Evolutionary conservation across 371 early-diverging fungal genomes (phyloP), one percentile per base, ranked within the genome.

Genomic region (Dichotomocladium elegans): DNA sequence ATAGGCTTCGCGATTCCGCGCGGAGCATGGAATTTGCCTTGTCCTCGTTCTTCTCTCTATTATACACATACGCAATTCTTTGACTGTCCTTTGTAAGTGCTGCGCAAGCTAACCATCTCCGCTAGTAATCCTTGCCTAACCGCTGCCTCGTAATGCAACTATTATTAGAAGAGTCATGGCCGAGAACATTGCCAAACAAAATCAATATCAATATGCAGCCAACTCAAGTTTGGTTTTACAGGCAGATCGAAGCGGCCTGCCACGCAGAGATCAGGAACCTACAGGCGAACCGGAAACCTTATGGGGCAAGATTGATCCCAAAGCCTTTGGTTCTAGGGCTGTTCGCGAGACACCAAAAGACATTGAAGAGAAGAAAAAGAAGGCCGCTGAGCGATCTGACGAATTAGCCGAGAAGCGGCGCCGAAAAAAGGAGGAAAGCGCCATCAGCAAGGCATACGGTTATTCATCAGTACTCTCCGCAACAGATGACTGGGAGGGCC

Each of bases 241-340:
- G 44, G 88, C 92, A 17, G 92, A 94, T 66, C 82, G 98, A 24
- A 82, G 91, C 47, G 80, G 79, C 10, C 70, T 88, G 31, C 86
- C 92, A 27, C 88, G 94, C 24, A 81, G 96, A 47, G 92, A 90
- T 77, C 81, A 93, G 53, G 97, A 97, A 63, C 95, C 96, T 21
- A 89, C 92, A 21, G 97, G 96, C n/a, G 97, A 97, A 60, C 89
- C 94, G 25, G 97, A 94, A 64, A 80, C 95, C 3, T 75, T 98
- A 27, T 86, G 80, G 75, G 97, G 96, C 26, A 80, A 84, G 37
- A 87, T 97, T 15, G 82, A 92, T 66, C 81, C 86, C 8, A 88
- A 86, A 61, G 83, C 86, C 27, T 92, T 98, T 74, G 99, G 99
- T 49, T 78, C 83, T 42, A 76, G 90, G 15, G 94, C 92, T 5